Evolutionary conservation across 495 filamentous ascomycete genomes (phyloP), one percentile per base, ranked within the genome.

Genomic region (Tuber umbilicatum): DNA sequence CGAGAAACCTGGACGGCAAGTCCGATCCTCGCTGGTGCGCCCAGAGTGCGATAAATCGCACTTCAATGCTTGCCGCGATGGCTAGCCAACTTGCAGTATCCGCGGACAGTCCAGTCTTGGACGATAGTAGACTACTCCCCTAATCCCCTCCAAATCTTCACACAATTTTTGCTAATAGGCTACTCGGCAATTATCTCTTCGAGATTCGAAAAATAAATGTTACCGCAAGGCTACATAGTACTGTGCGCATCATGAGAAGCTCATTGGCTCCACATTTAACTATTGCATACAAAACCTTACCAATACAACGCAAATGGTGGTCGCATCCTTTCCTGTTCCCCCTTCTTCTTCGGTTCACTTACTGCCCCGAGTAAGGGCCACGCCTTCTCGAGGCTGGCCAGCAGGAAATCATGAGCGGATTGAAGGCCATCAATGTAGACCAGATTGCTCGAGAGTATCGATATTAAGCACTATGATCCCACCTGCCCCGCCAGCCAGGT

Each of bases 401-500:
- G 10, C 55, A 14, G 31, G 27, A 35, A 35, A 17, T 64, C 55
- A 19, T 35, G 55, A 9, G 27, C 14, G 27, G 14, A 64, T 64
- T 64, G 55, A 64, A 35, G 4, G 31, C 14, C 55, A 64, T 64
- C 55, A 64, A 35, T 7, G 55, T 35, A 64, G 27, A 10, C 27
- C n/a, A 64, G 27, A 64, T 64, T 35, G 14, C 55, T 17, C 55
- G 55, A 27, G 27, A 64, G 55, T 64, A 64, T 64, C 55, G 55
- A 64, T 19, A 64, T 60, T n/a, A 60, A 27, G n/a, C n/a, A 27
- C 50, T 10, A 60, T 35, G n/a, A 83, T 75, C 71, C 83, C 50
- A 78, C 82, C 40, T 82, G 82, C 68, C 80, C 82, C 31, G 82
- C 82, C 31, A 82, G 82, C 47, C 82, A 78, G 16, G 71, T 76